phyloP scores from a whole-genome alignment of 164 flowering plant genomes.

The Cinnamomum micranthum region DNA sequence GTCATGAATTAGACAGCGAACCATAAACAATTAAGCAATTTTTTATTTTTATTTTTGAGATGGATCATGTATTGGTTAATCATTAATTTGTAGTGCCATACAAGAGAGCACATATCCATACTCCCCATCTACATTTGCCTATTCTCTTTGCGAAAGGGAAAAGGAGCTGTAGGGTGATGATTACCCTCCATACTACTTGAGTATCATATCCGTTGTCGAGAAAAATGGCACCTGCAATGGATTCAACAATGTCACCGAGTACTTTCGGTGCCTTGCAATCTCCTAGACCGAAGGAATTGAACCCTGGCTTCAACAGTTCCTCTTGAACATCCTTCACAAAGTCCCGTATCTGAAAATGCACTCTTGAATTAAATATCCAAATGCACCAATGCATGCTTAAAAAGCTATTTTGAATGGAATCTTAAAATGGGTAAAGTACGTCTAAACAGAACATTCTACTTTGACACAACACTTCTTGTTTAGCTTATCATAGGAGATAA shows the following conservation, averaged over 20 bases:
- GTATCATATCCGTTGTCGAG: conserved; percentile 80
- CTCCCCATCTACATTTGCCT: neutral
- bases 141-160: neutral
- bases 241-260: conserved; percentile 96
- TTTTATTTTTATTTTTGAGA: neutral
- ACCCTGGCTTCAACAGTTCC: conserved; percentile 75
- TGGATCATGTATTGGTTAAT: no score
- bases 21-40: neutral
- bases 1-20: neutral
- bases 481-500: no score
- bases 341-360: conserved; percentile 66
- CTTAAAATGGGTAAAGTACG: no score
- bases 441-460: neutral
- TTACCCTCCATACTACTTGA: conserved; percentile 82
- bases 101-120: neutral
- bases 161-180: neutral
- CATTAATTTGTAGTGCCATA: no score
- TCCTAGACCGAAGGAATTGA: conserved; percentile 96
- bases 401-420: neutral
- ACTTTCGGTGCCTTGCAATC: conserved; percentile 99
- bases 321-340: conserved; percentile 83
- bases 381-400: neutral
- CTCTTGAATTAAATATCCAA: neutral
- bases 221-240: conserved; percentile 96
- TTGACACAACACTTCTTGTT: neutral